A percentile compares a stretch with the other conserved stretches of the same genome.
Evolutionary conservation across 805 yeast genomes (phyloP).

Genomic region (Cyberlindnera xishuangbannaensis): DNA sequence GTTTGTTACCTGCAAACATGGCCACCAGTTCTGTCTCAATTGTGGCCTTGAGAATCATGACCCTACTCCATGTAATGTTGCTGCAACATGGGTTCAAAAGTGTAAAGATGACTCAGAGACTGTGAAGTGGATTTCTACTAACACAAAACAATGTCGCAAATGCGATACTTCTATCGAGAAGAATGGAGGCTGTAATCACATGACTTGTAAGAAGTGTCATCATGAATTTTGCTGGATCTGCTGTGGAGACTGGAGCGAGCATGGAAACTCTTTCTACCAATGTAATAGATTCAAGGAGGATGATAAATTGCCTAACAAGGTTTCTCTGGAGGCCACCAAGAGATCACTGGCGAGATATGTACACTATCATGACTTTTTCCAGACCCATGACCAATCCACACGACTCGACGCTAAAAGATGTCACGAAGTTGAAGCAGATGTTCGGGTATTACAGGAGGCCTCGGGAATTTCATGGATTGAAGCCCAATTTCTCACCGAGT

Average conservation of each 20-base stretch:
- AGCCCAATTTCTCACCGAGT: conserved; percentile 74
- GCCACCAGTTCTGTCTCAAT: conserved; percentile 71
- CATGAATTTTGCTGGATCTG: conserved; percentile 95
- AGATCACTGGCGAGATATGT: conserved; percentile 58
- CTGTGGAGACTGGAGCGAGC: conserved; percentile 65
- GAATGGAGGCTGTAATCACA: conserved; percentile 96
- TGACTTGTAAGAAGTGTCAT: conserved; percentile 76
- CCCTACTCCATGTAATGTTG: conserved; percentile 76
- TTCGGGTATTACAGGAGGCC: conserved; percentile 58
- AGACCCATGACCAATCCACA: conserved; percentile 71
- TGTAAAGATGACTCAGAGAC: conserved; percentile 88
- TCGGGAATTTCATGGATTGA: conserved; percentile 79
- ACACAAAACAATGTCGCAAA: conserved; percentile 83
- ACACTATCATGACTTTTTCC: conserved; percentile 68
- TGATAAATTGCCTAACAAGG: conserved; percentile 4
- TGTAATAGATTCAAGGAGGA: conserved; percentile 54
- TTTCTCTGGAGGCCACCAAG: conserved; percentile 27
- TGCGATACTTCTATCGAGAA: conserved; percentile 81
- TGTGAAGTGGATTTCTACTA: conserved; percentile 75
- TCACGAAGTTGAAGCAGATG: conserved; percentile 54
- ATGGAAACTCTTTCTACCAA: conserved; percentile 56
- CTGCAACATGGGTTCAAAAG: conserved; percentile 66
- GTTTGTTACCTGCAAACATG: conserved; percentile 58
- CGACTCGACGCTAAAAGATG: conserved; percentile 63
- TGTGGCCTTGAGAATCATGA: conserved; percentile 75